Evolutionary conservation across 2,329 filamentous ascomycete genomes (phyloP).

Genomic region (Thermomyces lanuginosus): DNA sequence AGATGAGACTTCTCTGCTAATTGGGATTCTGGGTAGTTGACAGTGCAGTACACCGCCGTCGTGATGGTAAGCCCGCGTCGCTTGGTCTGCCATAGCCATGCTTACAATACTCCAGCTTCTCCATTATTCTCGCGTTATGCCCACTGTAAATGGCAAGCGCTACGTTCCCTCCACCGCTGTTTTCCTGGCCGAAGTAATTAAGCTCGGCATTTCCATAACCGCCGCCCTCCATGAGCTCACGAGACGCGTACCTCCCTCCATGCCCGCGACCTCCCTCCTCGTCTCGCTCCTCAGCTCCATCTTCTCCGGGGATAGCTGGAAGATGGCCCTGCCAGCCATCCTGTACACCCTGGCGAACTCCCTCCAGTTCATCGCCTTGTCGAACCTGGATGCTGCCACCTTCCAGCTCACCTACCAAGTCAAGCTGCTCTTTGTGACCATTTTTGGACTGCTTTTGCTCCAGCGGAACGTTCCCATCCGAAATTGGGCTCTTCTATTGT

Average conservation of each 20-base stretch:
- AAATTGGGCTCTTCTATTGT: conserved; percentile 64
- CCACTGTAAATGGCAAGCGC: conserved; percentile 62
- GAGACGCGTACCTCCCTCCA: conserved; percentile 56
- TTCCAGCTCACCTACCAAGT: conserved; percentile 90
- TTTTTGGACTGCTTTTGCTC: conserved; percentile 70
- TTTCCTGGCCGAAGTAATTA: conserved; percentile 82
- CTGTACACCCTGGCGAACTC: conserved; percentile 87
- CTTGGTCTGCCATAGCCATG: conserved; percentile 5
- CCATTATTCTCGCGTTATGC: conserved; percentile 92
- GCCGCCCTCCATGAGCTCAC: conserved; percentile 81
- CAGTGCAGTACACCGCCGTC: conserved; percentile 28
- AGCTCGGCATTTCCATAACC: conserved; percentile 69
- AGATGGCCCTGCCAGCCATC: conserved; percentile 71
- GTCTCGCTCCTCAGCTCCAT: conserved; percentile 63
- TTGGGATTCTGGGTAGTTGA: conserved; percentile 19
- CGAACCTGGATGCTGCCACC: conserved; percentile 78
- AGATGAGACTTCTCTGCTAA: neutral
- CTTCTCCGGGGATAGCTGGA: conserved; percentile 87
- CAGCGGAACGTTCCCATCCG: conserved; percentile 51
- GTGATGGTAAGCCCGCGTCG: conserved; percentile 21
- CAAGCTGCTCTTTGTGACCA: conserved; percentile 78
- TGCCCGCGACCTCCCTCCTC: conserved; percentile 64
- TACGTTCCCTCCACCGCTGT: conserved; percentile 92
- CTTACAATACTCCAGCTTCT: conserved; percentile 46
- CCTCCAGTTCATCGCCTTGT: conserved; percentile 81